Evolutionary conservation across 768 basidiomycete species (phyloP), one percentile per base, ranked within the genome.

Genomic region (Tricholoma sp.): DNA sequence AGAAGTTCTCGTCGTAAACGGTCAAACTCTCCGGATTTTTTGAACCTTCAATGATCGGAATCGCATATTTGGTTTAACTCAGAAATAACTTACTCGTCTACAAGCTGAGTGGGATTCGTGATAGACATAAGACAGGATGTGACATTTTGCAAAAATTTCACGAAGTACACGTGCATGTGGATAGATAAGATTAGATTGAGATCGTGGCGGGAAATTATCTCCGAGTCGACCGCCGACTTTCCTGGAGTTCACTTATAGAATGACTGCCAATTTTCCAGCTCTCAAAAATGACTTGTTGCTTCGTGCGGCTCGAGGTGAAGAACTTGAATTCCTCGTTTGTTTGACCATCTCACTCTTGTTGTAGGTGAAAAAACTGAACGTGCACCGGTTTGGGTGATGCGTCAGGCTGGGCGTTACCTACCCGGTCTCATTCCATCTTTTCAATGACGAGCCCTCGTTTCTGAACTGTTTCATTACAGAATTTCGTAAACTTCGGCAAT

Each of bases 321-420:
- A 17, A n/a, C 4, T 51, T 41, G n/a, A n/a, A 18, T 37, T 20
- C 33, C 1, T 10, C 44, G 9, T 13, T 39, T 37, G 45, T 29
- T 34, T 5, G 55, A 39, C 37, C 17, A 41, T 53, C 33, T 57
- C 45, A 50, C 10, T 54, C 15, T 42, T 50, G 33, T 50, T 34
- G 47, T 13, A 88, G 91, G 91, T 29, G 88, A 96, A 71, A 76
- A 80, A 68, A 94, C 91, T 0, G 91, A 94, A 66, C 84, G 90
- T 54, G 93, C 94, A 6, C 94, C 95, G n/a, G 93, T 94, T 55
- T 98, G 95, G 95, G 89, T 96, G 50, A 98, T 98, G 95, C 84
- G 95, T 34, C 95, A 98, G 69, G 95, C 95, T 20, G 95, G 95
- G 50, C 84, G 95, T 52, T 95, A 96, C 74, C 83, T 98, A 47